Percentiles rank a stretch among this genome's conserved stretches.
These are phyloP conservation scores for Emmonsiellopsis sp. DNA, from an alignment of 2,329 filamentous ascomycete genomes.

Conservation along the genomic window DNA sequence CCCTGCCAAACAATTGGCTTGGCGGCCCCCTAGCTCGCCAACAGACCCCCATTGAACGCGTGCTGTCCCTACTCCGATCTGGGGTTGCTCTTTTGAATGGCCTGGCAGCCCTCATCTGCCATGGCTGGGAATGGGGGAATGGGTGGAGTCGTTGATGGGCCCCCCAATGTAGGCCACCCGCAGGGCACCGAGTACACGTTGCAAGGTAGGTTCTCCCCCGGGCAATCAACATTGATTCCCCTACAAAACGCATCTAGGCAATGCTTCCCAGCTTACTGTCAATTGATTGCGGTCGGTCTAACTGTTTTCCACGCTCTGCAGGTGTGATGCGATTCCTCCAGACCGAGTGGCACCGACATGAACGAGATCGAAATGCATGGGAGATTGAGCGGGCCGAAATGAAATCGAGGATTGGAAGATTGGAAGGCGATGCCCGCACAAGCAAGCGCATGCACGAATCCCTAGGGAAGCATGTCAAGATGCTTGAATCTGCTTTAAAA, in stretches of 20 bases:
- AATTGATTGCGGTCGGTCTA: not conserved
- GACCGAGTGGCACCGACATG: constrained; percentile 97
- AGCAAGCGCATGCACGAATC: constrained; percentile 83
- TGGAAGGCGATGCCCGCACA: constrained; percentile 82
- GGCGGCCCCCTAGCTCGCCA: no score
- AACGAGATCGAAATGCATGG: constrained; percentile 95
- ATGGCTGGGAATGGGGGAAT: constrained; percentile 48
- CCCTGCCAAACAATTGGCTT: not conserved
- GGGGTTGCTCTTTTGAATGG: constrained; percentile 40
- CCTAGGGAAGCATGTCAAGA: constrained; percentile 77
- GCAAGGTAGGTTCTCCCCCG: constrained; percentile 46
- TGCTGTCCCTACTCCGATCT: not conserved
- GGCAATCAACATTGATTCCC: no score
- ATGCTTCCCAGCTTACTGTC: no score
- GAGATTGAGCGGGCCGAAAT: constrained; percentile 99
- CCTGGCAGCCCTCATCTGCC: constrained; percentile 60
- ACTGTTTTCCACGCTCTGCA: constrained; percentile 25
- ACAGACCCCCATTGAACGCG: not conserved
- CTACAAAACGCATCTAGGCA: no score
- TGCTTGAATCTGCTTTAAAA: constrained; percentile 80
- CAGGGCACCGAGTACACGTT: constrained; percentile 63
- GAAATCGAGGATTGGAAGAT: constrained; percentile 90
- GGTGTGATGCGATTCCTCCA: constrained; percentile 99
- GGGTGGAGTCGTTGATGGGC: constrained; percentile 33
- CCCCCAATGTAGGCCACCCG: constrained; percentile 38